Conservation (phyloP, 768 basidiomycete species). For the Termitomyces sp. region DNA sequence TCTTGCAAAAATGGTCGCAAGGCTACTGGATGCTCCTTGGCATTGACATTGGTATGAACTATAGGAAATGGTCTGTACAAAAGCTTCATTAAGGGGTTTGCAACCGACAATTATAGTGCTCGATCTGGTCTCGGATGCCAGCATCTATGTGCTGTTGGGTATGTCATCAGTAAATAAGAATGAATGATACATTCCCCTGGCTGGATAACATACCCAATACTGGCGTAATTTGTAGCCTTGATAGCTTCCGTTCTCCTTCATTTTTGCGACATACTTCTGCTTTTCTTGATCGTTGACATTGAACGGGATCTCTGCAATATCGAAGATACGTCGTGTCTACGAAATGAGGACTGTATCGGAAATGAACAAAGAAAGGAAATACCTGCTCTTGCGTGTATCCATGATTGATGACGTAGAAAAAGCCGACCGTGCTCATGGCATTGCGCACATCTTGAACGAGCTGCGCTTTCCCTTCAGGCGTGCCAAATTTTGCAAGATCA, state of each 20-base stretch:
- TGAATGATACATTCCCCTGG: background rate
- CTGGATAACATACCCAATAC: constrained; percentile 13
- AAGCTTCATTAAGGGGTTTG: background rate
- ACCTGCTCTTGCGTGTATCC: constrained; percentile 40
- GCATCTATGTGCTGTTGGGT: constrained; percentile 51
- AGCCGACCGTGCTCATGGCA: constrained; percentile 39
- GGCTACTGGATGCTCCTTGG: constrained; percentile 30
- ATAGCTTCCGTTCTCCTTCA: constrained; percentile 38
- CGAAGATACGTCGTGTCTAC: constrained; percentile 39
- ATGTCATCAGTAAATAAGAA: background rate
- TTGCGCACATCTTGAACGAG: constrained; percentile 39
- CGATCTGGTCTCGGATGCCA: constrained; percentile 61
- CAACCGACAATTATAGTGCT: constrained; percentile 55
- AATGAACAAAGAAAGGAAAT: background rate
- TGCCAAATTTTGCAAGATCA: constrained; percentile 40
- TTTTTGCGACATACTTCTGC: constrained; percentile 25
- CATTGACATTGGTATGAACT: constrained; percentile 32
- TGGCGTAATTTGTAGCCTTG: constrained; percentile 29
- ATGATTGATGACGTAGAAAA: constrained; percentile 50
- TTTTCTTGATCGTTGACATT: constrained; percentile 35
- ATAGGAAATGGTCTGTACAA: background rate
- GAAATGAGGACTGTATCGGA: background rate
- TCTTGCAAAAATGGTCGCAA: constrained; percentile 34
- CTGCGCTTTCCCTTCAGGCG: constrained; percentile 31
- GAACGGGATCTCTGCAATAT: constrained; percentile 41